These are phyloP conservation scores for Scolecobasidium constrictum DNA, from an alignment of 2,329 filamentous ascomycete species.

Conservation along the genomic window DNA sequence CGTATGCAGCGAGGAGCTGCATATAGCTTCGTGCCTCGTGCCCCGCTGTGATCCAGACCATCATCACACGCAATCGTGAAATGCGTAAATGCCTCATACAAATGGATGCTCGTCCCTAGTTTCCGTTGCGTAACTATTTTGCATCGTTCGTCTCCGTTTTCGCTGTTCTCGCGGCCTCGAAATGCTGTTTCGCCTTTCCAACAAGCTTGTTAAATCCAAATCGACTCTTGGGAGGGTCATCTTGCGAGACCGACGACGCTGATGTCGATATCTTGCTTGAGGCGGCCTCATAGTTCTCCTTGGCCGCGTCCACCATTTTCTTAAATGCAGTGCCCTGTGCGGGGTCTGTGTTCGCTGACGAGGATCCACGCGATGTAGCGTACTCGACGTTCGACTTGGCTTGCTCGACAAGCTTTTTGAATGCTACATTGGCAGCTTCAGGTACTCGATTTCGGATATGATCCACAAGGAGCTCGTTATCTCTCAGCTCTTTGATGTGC, in stretches of 20 bases:
- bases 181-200: neutral
- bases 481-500: slow-evolving; percentile 27
- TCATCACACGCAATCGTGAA: neutral
- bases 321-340: neutral
- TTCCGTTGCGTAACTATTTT: neutral
- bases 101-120: neutral
- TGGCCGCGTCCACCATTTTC: neutral
- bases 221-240: neutral
- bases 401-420: slow-evolving; percentile 6
- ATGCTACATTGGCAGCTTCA: neutral
- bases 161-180: neutral
- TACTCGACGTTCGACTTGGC: slow-evolving; percentile 5
- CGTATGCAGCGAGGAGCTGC: too few species aligned
- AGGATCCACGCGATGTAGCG: neutral
- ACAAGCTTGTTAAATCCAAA: neutral
- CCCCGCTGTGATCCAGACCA: neutral
- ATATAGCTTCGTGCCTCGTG: too few species aligned
- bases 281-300: neutral
- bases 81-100: neutral
- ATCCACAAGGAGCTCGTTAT: slow-evolving; percentile 13
- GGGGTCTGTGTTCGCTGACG: neutral
- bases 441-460: neutral
- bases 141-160: neutral
- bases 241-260: neutral
- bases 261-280: neutral